Evolutionary conservation across 768 basidiomycete species (phyloP), one percentile per base, ranked within the genome.

Genomic region (Xerocomus spinulosus): DNA sequence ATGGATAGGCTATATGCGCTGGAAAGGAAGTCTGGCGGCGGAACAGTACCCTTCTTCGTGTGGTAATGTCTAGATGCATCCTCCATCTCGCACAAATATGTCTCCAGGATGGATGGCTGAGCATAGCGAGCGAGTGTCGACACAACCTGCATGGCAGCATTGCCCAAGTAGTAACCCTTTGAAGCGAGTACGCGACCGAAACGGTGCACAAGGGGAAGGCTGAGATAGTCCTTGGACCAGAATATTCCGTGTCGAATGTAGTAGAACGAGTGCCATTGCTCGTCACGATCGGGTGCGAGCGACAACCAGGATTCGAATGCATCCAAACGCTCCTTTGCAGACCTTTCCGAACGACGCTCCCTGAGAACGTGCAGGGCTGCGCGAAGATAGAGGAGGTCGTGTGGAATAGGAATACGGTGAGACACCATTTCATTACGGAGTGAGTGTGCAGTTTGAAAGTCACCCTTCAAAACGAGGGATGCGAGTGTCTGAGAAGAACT

Each of bases 71-170:
- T 52, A 5, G 56, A 48, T n/a, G 55, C 50, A 23, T 46, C 47
- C 32, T 63, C 48, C 10, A 67, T 52, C n/a, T 66, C 36, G 4
- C 51, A 46, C 28, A 85, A 49, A 55, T 81, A 81, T 6, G 49
- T 51, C 37, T 59, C 50, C 48, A 67, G 64, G 35, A 68, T 55
- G 2, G 63, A 52, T 4, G 67, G 64, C 5, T 60, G 48, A 3
- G 75, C 69, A 59, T 73, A 77, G 18, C 74, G 74, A 32, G 76
- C 64, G 17, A 85, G 59, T 4, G 63, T 60, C 2, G 71, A 67
- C 26, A 79, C 49, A 42, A 62, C 58, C 7, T 59, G 66, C 44
- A 40, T 50, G 5, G 54, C 52, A 12, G 52, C 52, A 4, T 34
- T n/a, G 21, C 47, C 56, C 42, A 41, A 34, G 35, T 42, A 42